Evolutionary conservation across 768 basidiomycete species (phyloP), one percentile per base, ranked within the genome.

Genomic region (Pleurotus eryngii): DNA sequence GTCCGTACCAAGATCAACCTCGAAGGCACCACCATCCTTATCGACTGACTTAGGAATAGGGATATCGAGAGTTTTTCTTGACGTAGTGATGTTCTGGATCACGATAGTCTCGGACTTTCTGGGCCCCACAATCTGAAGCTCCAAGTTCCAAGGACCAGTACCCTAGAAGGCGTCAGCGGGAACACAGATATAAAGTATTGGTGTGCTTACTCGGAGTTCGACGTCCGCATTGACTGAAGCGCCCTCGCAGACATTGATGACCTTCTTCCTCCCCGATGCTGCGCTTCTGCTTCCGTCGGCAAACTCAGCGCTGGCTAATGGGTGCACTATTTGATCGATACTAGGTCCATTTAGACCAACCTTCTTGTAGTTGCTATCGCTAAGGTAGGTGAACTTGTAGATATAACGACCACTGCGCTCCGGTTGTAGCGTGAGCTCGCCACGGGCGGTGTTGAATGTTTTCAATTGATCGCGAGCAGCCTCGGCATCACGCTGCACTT

Each of bases 321-420:
- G 94, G 69, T 97, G 95, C 37, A 98, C 90, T 38, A 90, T 78
- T 70, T 96, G 92, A 56, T 91, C 86, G 62, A 95, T 92, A 58
- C 83, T 84, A 42, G 89, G 84, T 20, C 89, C 88, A 38, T 85
- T 77, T 17, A 97, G 74, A 18, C 84, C 81, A 24, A 93, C 78
- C 62, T 83, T 85, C 64, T 83, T 81, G 71, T 98, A 98, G 67
- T 95, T 85, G 8, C 81, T 77, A 68, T 98, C 95, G 67, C 88
- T 90, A 59, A 98, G 72, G 30, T 86, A 78, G 6, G 80, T 72
- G 72, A 95, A 94, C 0, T 79, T 83, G 73, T 95, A 98, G 7
- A 81, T 81, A 69, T 97, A 98, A 63, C 89, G 87, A 6, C 95
- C 95, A 59, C 92, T 95, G 49, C 84, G 82, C 40, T 95, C 89